A percentile compares a stretch with the other conserved stretches of the same genome.
Conservation (phyloP, 225 moss, liverwort and hornwort genomes). For the Thuidium tamariscinum region DNA sequence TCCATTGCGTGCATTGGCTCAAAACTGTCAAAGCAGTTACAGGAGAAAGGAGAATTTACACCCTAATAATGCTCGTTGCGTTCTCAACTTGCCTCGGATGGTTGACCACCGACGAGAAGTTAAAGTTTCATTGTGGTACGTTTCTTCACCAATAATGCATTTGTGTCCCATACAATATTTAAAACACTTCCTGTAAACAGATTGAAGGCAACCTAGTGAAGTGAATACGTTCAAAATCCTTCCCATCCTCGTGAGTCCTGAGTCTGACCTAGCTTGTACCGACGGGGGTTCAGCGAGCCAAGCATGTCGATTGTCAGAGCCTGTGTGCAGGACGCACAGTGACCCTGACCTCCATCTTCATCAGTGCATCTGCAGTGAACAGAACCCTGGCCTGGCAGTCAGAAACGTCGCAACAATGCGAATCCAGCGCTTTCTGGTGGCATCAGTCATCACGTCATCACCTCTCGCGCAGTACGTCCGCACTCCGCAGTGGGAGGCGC, state of each 20-base stretch:
- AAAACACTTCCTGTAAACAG: not conserved
- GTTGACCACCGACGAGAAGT: not conserved
- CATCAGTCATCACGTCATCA: not conserved
- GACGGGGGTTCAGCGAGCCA: not conserved
- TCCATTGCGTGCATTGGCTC: no score
- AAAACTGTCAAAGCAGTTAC: not conserved
- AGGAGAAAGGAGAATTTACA: no score
- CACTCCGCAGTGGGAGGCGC: not conserved
- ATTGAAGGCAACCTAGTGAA: not conserved
- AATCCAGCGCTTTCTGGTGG: not conserved
- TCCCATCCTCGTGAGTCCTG: not conserved
- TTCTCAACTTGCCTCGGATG: no score
- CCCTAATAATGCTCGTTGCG: not conserved
- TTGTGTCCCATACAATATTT: not conserved
- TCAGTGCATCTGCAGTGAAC: not conserved
- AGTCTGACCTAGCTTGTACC: not conserved
- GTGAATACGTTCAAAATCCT: not conserved
- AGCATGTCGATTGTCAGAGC: not conserved
- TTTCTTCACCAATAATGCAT: not conserved
- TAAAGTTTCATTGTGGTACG: no score
- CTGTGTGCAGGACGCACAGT: not conserved
- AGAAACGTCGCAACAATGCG: not conserved
- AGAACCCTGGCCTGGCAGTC: not conserved
- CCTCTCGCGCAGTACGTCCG: no score
- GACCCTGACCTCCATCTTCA: not conserved